Evolutionary conservation across 1,284 basidiomycete genomes (phyloP).

Genomic region (Ganoderma meredithae): DNA sequence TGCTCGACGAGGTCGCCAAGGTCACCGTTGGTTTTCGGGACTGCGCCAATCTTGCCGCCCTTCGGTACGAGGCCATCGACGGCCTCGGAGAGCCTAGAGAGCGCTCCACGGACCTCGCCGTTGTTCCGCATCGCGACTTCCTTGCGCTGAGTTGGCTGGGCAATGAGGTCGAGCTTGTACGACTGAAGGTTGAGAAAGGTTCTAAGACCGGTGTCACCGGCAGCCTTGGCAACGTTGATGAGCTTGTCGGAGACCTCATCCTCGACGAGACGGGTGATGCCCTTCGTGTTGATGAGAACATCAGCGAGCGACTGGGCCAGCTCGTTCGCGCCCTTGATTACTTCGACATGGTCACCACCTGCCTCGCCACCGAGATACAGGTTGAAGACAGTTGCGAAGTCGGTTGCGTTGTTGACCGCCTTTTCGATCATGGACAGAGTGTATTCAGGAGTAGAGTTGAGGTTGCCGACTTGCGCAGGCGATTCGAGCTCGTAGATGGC

Average conservation of each 20-base stretch:
- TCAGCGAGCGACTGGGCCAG: conserved; percentile 94
- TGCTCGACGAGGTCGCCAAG: conserved; percentile 97
- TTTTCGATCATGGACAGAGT: conserved; percentile 99
- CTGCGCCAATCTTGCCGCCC: conserved; percentile 71
- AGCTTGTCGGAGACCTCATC: conserved; percentile 93
- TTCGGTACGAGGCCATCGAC: conserved; percentile 91
- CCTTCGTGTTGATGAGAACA: conserved; percentile 93
- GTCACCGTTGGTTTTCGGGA: conserved; percentile 85
- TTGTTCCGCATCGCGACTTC: conserved; percentile 93
- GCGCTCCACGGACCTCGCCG: conserved; percentile 81
- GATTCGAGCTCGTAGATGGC: conserved; percentile 98
- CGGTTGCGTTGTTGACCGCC: conserved; percentile 91
- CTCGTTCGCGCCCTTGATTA: conserved; percentile 98
- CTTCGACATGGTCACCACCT: conserved; percentile 96
- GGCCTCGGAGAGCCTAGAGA: conserved; percentile 86
- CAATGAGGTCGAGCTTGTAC: conserved; percentile 87
- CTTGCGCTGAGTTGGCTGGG: conserved; percentile 74
- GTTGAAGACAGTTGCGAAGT: conserved; percentile 96
- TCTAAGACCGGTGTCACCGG: conserved; percentile 89
- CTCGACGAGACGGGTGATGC: conserved; percentile 91
- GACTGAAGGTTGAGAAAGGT: conserved; percentile 98
- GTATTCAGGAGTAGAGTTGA: conserved; percentile 97
- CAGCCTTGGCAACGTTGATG: conserved; percentile 82
- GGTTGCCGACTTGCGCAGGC: conserved; percentile 91
- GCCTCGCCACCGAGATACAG: conserved; percentile 88